Evolutionary conservation across 768 basidiomycete genomes (phyloP), one percentile per base, ranked within the genome.

Genomic region (Panaeolus papilionaceus): DNA sequence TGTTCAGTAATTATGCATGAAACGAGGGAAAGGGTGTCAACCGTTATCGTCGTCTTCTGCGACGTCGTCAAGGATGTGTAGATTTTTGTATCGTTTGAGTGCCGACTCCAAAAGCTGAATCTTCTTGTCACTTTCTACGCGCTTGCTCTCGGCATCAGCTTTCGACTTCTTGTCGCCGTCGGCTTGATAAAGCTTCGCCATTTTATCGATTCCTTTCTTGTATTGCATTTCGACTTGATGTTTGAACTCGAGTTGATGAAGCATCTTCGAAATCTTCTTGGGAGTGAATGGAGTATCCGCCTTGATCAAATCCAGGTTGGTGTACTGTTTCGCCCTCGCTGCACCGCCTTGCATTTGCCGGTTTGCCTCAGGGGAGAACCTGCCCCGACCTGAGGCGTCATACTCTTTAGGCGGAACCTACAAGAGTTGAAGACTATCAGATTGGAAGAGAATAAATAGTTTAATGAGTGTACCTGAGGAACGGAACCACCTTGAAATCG

Each of bases 181-280:
- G 5, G 92, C 94, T 74, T 95, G 90, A 78, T 98, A 98, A 38
- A 98, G 85, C 79, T 93, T 96, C 42, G 92, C 93, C 98, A 99
- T 99, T 84, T 98, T 98, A 81, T 99, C 96, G 70, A 98, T 98
- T 47, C 98, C 98, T 77, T 91, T 88, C 84, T 96, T 97, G 84
- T 98, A 98, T 81, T 99, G 96, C 82, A 92, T 88, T 80, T 99
- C 98, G 70, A 99, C 95, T 79, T 97, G 94, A 65, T 98, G 89
- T 82, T 99, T 99, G 88, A 98, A 99, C 80, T 99, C 96, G 69
- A 99, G 90, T 79, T 98, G 96, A 79, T 98, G 96, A 62, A 99
- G 88, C 96, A 99, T 98, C 72, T 89, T 89, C 47, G 95, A 94
- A 77, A 99, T 99, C 84, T 97, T 99, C 72, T 94, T 92, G 1